A percentile compares a stretch with the other conserved stretches of the same genome.
These are phyloP conservation scores for Auricularia heimuer DNA, from an alignment of 768 basidiomycete species.

Conservation along the genomic window DNA sequence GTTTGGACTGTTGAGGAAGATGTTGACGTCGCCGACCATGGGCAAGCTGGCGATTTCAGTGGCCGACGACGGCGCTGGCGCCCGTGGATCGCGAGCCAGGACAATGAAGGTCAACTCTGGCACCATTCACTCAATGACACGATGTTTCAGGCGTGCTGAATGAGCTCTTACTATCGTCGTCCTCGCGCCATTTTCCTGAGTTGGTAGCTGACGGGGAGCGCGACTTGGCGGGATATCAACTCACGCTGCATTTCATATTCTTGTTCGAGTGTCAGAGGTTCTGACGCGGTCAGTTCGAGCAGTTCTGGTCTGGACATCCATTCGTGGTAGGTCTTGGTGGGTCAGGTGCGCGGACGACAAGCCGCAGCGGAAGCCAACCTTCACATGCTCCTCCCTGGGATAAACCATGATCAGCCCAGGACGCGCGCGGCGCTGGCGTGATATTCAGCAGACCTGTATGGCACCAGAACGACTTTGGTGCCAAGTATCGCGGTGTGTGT, in stretches of 20 bases:
- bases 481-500: slow-evolving; percentile 56
- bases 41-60: slow-evolving; percentile 30
- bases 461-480: slow-evolving; percentile 62
- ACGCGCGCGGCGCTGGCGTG: slow-evolving; percentile 15
- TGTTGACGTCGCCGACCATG: slow-evolving; percentile 90
- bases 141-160: neutral
- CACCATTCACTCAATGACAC: neutral
- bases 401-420: slow-evolving; percentile 33
- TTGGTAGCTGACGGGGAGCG: neutral
- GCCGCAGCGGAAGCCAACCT: slow-evolving; percentile 17
- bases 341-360: neutral
- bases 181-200: slow-evolving; percentile 73
- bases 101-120: slow-evolving; percentile 85
- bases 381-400: slow-evolving; percentile 35
- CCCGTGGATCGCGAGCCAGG: slow-evolving; percentile 37
- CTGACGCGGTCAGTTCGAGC: slow-evolving; percentile 71
- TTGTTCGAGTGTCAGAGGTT: slow-evolving; percentile 67
- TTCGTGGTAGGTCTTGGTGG: slow-evolving; percentile 60
- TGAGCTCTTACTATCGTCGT: slow-evolving; percentile 60
- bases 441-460: slow-evolving; percentile 45
- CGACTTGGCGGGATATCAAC: slow-evolving; percentile 11
- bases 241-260: slow-evolving; percentile 86
- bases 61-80: slow-evolving; percentile 7
- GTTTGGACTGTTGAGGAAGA: slow-evolving; percentile 62
- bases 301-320: slow-evolving; percentile 82